Base-by-base conservation (phyloP, 176 grass and related monocot species). In the Zoysia pacifica region DNA sequence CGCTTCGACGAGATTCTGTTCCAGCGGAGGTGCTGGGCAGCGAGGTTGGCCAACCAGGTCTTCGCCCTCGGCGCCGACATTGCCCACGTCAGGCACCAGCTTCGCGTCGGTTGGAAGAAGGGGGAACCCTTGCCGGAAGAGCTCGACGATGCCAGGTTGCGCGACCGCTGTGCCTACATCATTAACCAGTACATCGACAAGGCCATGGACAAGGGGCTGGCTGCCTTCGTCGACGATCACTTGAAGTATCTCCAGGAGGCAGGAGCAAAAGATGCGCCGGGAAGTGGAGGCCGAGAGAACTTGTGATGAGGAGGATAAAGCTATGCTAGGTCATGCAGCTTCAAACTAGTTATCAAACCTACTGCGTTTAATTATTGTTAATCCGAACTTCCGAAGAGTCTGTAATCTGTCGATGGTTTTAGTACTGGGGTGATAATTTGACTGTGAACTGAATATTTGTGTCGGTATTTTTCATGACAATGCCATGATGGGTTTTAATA, bases 1-100 rank as follows among this genome's bases (percentile, higher is more conserved):
- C 19, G 14, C 50, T 2, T 11, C 2, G 77, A 80, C 65, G 41
- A 69, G 13, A 3, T 80, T 11, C 51, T 69, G 40, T 80, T 58
- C 77, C 11, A 43, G 12, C 77, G 65, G 41, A 79, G 77, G 51
- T 69, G 50, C 65, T 53, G 66, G 65, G 50, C 51, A 12, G 77
- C 77, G 4, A 66, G 50, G n/a, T 15, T 79, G 5, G 39, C 52
- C 65, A 69, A 36, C 65, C 64, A 54, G 0, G 28, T 79, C 50
- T 18, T 54, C 65, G 6, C 53, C 18, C 77, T 36, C 0, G 65
- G 65, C 1, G 49, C 18, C 11, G 40, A 46, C 2, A 41, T 48
- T 6, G 77, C 50, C n/a, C 52, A 58, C 0, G 40, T 55, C 77
- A 56, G n/a, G 77, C 64, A 37, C 7, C 40, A 46, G 4, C 64